phyloP scores from a whole-genome alignment of 805 yeast genomes.

The Nakazawaea pomicola region DNA sequence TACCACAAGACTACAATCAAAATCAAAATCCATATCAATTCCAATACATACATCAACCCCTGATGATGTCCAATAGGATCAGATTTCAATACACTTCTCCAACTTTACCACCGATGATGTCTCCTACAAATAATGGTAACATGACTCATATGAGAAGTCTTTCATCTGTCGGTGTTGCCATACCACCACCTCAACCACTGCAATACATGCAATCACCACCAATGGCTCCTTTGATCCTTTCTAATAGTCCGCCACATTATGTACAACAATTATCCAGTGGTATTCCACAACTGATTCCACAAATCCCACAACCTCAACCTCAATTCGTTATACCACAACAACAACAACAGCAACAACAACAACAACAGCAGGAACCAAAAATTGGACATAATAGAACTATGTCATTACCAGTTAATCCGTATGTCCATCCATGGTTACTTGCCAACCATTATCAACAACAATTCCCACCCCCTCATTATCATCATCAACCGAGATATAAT shows the following conservation, averaged over 20 bases:
- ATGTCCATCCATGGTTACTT: constrained; percentile 4
- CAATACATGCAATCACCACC: not conserved
- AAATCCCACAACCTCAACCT: not conserved
- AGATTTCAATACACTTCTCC: constrained; percentile 1
- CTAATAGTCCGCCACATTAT: not conserved
- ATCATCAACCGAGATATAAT: too few species aligned
- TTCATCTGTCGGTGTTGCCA: not conserved
- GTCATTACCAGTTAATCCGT: constrained; percentile 9
- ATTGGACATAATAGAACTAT: constrained; percentile 7
- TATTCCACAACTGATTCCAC: not conserved
- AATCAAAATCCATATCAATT: not conserved
- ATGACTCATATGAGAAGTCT: not conserved
- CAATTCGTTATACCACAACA: not conserved
- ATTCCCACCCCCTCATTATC: not conserved
- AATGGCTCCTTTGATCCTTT: not conserved
- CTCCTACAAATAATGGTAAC: not conserved
- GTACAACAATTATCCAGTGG: too few species aligned
- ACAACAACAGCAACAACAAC: not conserved
- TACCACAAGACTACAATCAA: not conserved
- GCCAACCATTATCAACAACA: constrained; percentile 3
- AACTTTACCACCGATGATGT: not conserved
- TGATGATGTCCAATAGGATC: too few species aligned
- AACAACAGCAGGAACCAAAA: not conserved
- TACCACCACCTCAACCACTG: not conserved
- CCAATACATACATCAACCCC: constrained; percentile 3